Conservation (phyloP, 768 basidiomycete species). For the Stropharia rugosoannulata region DNA sequence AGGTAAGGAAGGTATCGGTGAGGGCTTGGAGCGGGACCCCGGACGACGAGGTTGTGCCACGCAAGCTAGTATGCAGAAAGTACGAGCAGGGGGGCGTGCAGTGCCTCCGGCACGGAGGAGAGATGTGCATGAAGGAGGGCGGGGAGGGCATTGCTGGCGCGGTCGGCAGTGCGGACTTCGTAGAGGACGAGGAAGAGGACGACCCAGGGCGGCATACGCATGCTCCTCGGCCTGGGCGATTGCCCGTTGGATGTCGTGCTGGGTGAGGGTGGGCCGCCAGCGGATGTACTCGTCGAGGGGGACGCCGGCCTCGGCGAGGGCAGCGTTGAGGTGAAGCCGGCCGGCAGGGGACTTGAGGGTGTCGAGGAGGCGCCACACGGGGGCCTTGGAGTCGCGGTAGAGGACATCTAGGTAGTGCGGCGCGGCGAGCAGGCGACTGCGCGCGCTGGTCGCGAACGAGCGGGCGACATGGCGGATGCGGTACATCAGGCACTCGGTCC, state of each 20-base stretch:
- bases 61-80: conserved; percentile 48
- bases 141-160: conserved; percentile 43
- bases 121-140: conserved; percentile 44
- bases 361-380: conserved; percentile 41
- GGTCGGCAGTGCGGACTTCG: conserved; percentile 42
- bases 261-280: conserved; percentile 37
- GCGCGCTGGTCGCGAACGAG: not conserved
- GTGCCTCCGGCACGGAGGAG: conserved; percentile 23
- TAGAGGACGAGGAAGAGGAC: conserved; percentile 46
- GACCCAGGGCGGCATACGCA: conserved; percentile 39
- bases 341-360: conserved; percentile 29
- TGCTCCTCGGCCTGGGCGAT: conserved; percentile 17
- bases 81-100: conserved; percentile 46
- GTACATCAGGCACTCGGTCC: too few species aligned
- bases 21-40: conserved; percentile 46
- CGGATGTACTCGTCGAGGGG: conserved; percentile 33
- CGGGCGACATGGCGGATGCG: too few species aligned
- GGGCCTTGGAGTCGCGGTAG: conserved; percentile 31
- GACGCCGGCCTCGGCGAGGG: conserved; percentile 31
- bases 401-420: conserved; percentile 33
- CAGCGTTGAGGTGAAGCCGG: conserved; percentile 21
- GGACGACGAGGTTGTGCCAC: conserved; percentile 45
- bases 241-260: conserved; percentile 32
- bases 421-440: conserved; percentile 20
- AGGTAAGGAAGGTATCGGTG: conserved; percentile 38